Conservation (phyloP, 306 rosid genomes). For the Pterocarpus santalinus region DNA sequence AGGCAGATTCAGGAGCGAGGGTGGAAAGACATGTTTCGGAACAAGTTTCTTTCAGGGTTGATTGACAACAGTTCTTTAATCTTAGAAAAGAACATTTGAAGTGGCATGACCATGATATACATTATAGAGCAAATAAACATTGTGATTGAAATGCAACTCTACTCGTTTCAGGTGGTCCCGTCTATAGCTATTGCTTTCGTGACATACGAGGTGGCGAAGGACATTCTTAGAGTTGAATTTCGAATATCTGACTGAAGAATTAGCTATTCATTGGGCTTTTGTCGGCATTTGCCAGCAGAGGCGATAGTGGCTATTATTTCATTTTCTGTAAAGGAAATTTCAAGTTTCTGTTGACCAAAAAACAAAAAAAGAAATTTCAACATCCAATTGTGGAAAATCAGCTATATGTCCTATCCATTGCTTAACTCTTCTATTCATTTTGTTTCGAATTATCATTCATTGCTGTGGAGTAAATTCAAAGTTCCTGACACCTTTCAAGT, state of each 20-base stretch:
- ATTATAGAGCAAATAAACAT: not conserved
- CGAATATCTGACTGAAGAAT: slow-evolving; percentile 69
- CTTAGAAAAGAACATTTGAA: slow-evolving; percentile 1
- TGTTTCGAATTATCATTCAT: not conserved
- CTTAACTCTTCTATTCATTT: not conserved
- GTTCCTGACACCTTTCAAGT: not conserved
- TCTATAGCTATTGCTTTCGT: slow-evolving; percentile 82
- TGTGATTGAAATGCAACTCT: not conserved
- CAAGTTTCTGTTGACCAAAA: not conserved
- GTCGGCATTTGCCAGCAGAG: slow-evolving; percentile 15
- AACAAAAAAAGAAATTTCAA: not conserved
- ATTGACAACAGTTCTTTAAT: not conserved
- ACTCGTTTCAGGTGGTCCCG: slow-evolving; percentile 71
- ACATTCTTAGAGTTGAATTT: slow-evolving; percentile 72
- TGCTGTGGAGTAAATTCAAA: too few species aligned
- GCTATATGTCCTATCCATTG: not conserved
- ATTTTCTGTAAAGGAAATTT: slow-evolving; percentile 2
- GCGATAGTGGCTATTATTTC: not conserved
- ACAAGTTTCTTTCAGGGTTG: not conserved
- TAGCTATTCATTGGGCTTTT: slow-evolving; percentile 11
- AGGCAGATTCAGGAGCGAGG: too few species aligned
- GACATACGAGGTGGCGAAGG: slow-evolving; percentile 71
- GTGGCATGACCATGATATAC: not conserved
- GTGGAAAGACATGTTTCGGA: not conserved
- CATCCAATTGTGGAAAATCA: slow-evolving; percentile 15